Evolutionary conservation across 768 basidiomycete species (phyloP).

Genomic region (Boletus rubroflammeus): DNA sequence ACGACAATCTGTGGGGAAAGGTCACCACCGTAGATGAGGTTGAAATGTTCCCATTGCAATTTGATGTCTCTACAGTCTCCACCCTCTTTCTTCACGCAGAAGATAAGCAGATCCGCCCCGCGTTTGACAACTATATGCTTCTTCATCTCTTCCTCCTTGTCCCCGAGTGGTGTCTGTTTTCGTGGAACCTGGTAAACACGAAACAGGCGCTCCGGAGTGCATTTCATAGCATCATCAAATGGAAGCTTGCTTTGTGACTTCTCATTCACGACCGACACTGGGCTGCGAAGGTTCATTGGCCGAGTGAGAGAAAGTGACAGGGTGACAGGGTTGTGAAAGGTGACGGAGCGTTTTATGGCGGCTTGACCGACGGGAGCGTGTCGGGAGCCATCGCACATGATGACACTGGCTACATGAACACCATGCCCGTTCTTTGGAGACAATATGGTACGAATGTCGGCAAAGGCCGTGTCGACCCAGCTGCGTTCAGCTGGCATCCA

Average conservation of each 20-base stretch:
- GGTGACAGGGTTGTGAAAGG: slow-evolving; percentile 14
- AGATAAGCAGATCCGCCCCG: slow-evolving; percentile 23
- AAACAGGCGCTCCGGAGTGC: slow-evolving; percentile 15
- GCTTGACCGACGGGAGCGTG: background rate
- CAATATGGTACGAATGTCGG: slow-evolving; percentile 19
- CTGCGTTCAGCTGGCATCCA: slow-evolving; percentile 27
- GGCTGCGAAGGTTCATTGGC: slow-evolving; percentile 13
- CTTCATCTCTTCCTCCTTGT: slow-evolving; percentile 4
- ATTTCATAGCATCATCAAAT: slow-evolving; percentile 15
- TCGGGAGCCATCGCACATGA: slow-evolving; percentile 23
- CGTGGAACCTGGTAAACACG: slow-evolving; percentile 18
- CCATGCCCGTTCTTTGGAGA: slow-evolving; percentile 4
- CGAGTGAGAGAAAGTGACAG: slow-evolving; percentile 4
- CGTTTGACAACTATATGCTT: slow-evolving; percentile 13
- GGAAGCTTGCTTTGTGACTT: slow-evolving; percentile 14
- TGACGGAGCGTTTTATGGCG: slow-evolving; percentile 10
- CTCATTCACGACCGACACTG: slow-evolving; percentile 3
- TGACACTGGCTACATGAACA: slow-evolving; percentile 13
- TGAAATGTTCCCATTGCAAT: slow-evolving; percentile 24
- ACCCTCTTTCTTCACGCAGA: slow-evolving; percentile 13
- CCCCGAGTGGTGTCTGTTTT: background rate
- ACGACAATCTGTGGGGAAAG: slow-evolving; percentile 26
- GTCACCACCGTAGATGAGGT: slow-evolving; percentile 22
- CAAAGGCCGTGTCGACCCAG: slow-evolving; percentile 20
- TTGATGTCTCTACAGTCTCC: slow-evolving; percentile 7